Base-by-base conservation (phyloP, 371 early-diverging fungal genomes). In the Funneliformis caledonium region DNA sequence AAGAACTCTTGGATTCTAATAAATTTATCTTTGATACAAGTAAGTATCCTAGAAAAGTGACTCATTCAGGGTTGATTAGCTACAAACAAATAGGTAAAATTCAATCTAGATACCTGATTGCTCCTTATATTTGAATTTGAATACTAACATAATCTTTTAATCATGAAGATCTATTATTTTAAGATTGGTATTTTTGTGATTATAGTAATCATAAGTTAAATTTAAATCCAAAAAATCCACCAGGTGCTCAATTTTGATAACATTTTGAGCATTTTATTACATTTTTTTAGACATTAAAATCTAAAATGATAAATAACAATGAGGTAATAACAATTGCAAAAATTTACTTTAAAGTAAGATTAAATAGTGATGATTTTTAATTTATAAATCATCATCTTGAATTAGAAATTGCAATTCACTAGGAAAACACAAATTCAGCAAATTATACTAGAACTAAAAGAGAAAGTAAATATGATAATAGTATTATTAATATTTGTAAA, bases 201-300 rank as follows among this genome's bases (percentile, higher is more conserved):
- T 48, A 73, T 16, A 3, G 33, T 26, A 42, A 52, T 11, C 73
- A 52, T 9, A 73, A 26, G 4, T n/a, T 56, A 52, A 11, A 3
- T 48, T 42, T 47, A 42, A 70, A 70, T 70, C 72, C 26, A 64
- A 82, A 81, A 69, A 82, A 74, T 26, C 84, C 81, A 56, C 75
- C 79, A 31, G 79, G 72, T 47, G 74, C 83, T 82, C 81, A 81
- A 22, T 82, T 82, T 61, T 84, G 82, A 82, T 64, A 82, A 73
- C 76, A 82, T 68, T 84, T 84, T 78, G 84, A 84, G 65, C 81
- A 84, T 70, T 83, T 82, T n/a, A n/a, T n/a, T 48, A 82, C 84
- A 48, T 78, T 68, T 43, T 82, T 82, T 72, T 81, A 79, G 52
- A 77, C 72, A 47, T 79, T 83, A 26, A 82, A 83, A 68, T 83